These are phyloP conservation scores for Fagopyrum esculentum DNA, from an alignment of 148 eudicot genomes.

Conservation along the genomic window DNA sequence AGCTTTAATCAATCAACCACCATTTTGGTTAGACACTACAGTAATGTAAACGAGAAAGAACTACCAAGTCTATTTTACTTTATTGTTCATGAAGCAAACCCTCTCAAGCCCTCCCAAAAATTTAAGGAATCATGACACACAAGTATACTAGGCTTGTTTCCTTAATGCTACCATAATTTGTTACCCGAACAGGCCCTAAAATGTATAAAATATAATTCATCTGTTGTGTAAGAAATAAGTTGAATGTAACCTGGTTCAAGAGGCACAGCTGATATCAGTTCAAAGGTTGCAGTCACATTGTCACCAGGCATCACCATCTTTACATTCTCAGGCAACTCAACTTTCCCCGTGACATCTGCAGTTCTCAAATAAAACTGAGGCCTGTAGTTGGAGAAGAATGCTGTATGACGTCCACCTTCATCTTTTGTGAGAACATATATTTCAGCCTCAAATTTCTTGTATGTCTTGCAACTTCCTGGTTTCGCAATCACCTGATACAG, in stretches of 20 bases:
- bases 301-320: conserved; percentile 99
- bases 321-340: conserved; percentile 84
- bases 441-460: conserved; percentile 82
- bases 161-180: no score
- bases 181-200: not conserved
- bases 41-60: no score
- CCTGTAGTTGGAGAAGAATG: conserved; percentile 71
- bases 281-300: conserved; percentile 91
- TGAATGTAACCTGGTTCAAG: conserved; percentile 58
- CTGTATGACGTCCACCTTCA: conserved; percentile 95
- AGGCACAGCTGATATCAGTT: conserved; percentile 72
- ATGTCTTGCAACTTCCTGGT: conserved; percentile 68
- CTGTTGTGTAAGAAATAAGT: not conserved
- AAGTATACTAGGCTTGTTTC: no score
- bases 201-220: not conserved
- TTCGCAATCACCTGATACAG: conserved; percentile 73
- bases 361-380: conserved; percentile 96
- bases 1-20: not conserved
- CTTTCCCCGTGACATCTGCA: conserved; percentile 84
- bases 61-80: no score
- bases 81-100: no score
- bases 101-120: no score
- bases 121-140: no score
- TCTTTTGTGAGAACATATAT: conserved; percentile 93
- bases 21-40: no score